Evolutionary conservation across 495 filamentous ascomycete species (phyloP), one percentile per base, ranked within the genome.

Genomic region (Talaromyces liani): DNA sequence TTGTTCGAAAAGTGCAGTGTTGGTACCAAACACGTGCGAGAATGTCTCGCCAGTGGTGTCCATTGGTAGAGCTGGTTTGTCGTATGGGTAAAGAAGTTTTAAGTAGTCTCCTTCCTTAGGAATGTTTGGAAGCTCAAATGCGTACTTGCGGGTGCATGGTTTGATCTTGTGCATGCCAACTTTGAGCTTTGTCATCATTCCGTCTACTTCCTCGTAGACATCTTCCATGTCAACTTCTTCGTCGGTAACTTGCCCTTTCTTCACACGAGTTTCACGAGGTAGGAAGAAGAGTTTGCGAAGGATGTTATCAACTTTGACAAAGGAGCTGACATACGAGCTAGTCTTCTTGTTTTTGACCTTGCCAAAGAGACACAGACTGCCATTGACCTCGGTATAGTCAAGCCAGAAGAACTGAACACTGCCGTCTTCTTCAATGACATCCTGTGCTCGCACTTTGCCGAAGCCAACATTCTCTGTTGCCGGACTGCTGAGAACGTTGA

Each of bases 241-340:
- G 5, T 84, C 80, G 2, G 89, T 92, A 58, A 88, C 85, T 64
- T 81, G 79, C 16, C 88, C 89, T 63, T 85, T 75, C 67, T 81
- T 82, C n/a, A 82, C 71, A 51, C 87, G 81, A 65, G 86, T 74
- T 66, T 92, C 83, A 60, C 93, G 88, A 5, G 94, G 94, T 27
- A 98, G 82, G 70, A 98, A 98, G 73, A 87, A 98, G 2, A 98
- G 80, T 66, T 96, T 98, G 54, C 94, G 85, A 22, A 95, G 74
- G 62, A 98, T 91, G 65, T 96, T 97, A 79, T 98, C 93, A 36
- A 98, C 81, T 71, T 98, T 98, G 72, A 96, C 85, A 68, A 98
- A 98, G 62, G 93, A 95, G 75, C 93, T 97, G 34, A 91, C 88
- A 72, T 88, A 92, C 34, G 77, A 78, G 36, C 85, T 87, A 25